A percentile compares a stretch with the other conserved stretches of the same genome.
Evolutionary conservation across 2,329 filamentous ascomycete species (phyloP).

Genomic region (Aspergillus novofumigatus): DNA sequence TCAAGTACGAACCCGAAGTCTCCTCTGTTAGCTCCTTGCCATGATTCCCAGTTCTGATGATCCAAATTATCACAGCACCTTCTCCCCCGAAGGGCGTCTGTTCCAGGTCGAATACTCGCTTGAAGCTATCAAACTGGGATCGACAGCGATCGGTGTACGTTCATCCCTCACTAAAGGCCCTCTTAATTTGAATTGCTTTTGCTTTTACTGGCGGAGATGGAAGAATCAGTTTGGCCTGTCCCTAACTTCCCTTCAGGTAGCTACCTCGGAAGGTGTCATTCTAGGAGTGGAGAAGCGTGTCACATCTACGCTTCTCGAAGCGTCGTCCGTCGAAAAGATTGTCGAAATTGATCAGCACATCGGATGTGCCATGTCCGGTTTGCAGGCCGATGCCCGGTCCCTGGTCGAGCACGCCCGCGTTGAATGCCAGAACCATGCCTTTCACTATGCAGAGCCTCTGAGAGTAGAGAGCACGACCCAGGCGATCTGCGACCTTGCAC

Average conservation of each 20-base stretch:
- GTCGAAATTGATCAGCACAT: slow-evolving; percentile 99
- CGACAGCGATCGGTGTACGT: slow-evolving; percentile 87
- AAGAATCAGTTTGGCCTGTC: neutral
- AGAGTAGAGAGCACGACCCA: slow-evolving; percentile 97
- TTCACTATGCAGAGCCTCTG: slow-evolving; percentile 95
- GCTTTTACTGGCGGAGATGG: neutral
- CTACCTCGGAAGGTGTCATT: slow-evolving; percentile 90
- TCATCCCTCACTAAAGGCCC: slow-evolving; percentile 1
- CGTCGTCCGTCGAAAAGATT: slow-evolving; percentile 98
- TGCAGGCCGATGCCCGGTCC: slow-evolving; percentile 94
- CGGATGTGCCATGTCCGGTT: slow-evolving; percentile 95
- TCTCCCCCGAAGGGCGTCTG: slow-evolving; percentile 97
- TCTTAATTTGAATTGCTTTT: neutral
- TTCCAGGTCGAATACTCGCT: slow-evolving; percentile 99
- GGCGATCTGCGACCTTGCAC: slow-evolving; percentile 93
- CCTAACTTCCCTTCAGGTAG: slow-evolving; percentile 52
- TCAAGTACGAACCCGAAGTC: slow-evolving; percentile 66
- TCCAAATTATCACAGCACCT: slow-evolving; percentile 63
- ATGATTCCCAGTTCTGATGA: slow-evolving; percentile 20
- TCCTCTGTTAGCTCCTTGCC: slow-evolving; percentile 2
- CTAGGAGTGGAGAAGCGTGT: slow-evolving; percentile 99
- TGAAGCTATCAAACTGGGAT: slow-evolving; percentile 99
- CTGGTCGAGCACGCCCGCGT: slow-evolving; percentile 98
- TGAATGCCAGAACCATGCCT: slow-evolving; percentile 93
- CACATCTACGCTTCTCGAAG: slow-evolving; percentile 94